Conservation (phyloP, 371 early-diverging fungal species). For the Lichtheimia corymbifera region DNA sequence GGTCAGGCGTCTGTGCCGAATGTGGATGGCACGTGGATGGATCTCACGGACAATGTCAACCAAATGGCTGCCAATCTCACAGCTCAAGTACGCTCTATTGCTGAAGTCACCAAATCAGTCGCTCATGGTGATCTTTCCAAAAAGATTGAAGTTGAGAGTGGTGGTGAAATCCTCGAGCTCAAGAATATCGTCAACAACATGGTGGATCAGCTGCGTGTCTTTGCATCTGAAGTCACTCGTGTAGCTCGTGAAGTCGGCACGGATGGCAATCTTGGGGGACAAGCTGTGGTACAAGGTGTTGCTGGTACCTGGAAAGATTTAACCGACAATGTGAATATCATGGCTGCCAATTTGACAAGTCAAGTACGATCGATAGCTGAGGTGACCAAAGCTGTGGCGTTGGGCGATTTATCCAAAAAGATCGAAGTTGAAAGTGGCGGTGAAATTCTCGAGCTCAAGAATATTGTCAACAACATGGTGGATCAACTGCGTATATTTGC, state of each 20-base stretch:
- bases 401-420: constrained; percentile 40
- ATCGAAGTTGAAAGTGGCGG: constrained; percentile 36
- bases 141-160: constrained; percentile 53
- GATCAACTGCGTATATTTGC: constrained; percentile 21
- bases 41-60: constrained; percentile 23
- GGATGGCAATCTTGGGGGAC: constrained; percentile 26
- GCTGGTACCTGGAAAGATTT: constrained; percentile 42
- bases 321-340: constrained; percentile 40
- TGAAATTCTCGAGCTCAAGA: constrained; percentile 40
- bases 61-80: constrained; percentile 34
- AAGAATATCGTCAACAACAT: constrained; percentile 47
- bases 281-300: constrained; percentile 29
- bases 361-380: constrained; percentile 53
- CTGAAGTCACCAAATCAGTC: constrained; percentile 38
- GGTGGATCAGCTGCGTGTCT: constrained; percentile 53
- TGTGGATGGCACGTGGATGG: constrained; percentile 21
- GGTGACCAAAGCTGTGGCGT: constrained; percentile 40
- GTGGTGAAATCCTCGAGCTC: constrained; percentile 45
- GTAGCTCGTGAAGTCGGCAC: constrained; percentile 41
- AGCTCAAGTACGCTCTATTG: constrained; percentile 43
- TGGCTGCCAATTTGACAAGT: constrained; percentile 46
- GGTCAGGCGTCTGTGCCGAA: constrained; percentile 19
- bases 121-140: constrained; percentile 52
- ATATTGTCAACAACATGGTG: constrained; percentile 34
- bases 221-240: constrained; percentile 53